Evolutionary conservation across 345 rosid genomes (phyloP).

Genomic region (Euphorbia lathyris): DNA sequence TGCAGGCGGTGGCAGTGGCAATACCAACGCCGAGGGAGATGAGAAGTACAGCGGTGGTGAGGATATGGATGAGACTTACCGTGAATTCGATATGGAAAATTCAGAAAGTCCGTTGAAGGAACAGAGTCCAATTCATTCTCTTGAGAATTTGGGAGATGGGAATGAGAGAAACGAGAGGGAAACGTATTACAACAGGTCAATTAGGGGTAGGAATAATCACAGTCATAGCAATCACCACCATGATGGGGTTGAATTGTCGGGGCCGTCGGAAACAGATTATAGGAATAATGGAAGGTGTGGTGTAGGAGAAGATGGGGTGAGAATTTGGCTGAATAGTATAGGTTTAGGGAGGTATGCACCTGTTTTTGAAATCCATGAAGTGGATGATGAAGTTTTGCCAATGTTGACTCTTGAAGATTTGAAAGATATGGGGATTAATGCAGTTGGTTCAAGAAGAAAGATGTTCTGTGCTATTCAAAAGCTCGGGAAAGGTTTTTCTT

Average conservation of each 20-base stretch:
- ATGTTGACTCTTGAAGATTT: constrained; percentile 82
- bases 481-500: constrained; percentile 72
- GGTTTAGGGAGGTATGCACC: constrained; percentile 77
- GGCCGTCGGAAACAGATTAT: constrained; percentile 52
- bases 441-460: constrained; percentile 85
- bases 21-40: constrained; percentile 35
- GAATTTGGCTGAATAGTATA: constrained; percentile 60
- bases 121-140: constrained; percentile 50
- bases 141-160: constrained; percentile 56
- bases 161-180: constrained; percentile 44
- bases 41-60: constrained; percentile 54
- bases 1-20: constrained; percentile 21
- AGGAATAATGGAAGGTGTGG: constrained; percentile 27
- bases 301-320: constrained; percentile 51
- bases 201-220: constrained; percentile 22
- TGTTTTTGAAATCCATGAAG: constrained; percentile 82
- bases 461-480: constrained; percentile 74
- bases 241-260: constrained; percentile 48
- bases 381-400: constrained; percentile 79
- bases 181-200: constrained; percentile 29
- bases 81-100: constrained; percentile 57
- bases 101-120: constrained; percentile 67
- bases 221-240: constrained; percentile 19
- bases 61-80: constrained; percentile 44
- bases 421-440: constrained; percentile 87